Base-by-base conservation (phyloP, 2,329 filamentous ascomycete genomes). In the Colletotrichum tanaceti region DNA sequence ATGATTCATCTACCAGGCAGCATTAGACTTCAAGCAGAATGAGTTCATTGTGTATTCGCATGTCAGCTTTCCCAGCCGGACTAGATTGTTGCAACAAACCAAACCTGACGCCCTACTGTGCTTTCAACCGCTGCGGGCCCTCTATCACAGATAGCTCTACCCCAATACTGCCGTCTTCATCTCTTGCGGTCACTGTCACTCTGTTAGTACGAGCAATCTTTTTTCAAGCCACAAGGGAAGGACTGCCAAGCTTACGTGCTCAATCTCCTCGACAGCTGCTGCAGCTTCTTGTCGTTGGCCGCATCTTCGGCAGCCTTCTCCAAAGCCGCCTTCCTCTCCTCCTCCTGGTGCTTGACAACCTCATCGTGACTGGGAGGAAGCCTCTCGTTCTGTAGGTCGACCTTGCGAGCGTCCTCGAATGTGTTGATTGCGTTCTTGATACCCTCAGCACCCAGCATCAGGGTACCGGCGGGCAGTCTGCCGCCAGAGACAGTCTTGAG, bases 401-500 rank as follows among this genome's bases (percentile, higher is more conserved):
- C 94, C 85, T 98, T 98, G 71, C 94, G 88, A 18, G 96, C 96
- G 79, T 99, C 96, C 79, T 99, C 96, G 73, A 99, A 99, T 74
- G 89, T 97, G 81, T 89, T 95, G 75, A 99, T 99, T 41, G 96
- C 96, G 76, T 98, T 94, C 86, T 98, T 99, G 84, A 98, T 98
- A 68, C 96, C 96, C 82, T 99, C 96, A 0, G 96, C 95, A 68
- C 96, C 96, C 61, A 98, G 88, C 96, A 99, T 98, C 71, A 99
- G 90, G 6, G 96, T 99, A 66, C 96, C 96, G 7, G 94, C 94
- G 1, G 96, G 96, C 71, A 99, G 87, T 76, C 94, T 90, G 68
- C 96, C 96, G 73, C 96, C 96, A 70, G 94, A 91, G 52, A 94
- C 95, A 53, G 95, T 98, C 88, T 99, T 99, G 79, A 99, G 89